Base-by-base conservation (phyloP, 305 asterid genomes). In the Ajuga reptans region DNA sequence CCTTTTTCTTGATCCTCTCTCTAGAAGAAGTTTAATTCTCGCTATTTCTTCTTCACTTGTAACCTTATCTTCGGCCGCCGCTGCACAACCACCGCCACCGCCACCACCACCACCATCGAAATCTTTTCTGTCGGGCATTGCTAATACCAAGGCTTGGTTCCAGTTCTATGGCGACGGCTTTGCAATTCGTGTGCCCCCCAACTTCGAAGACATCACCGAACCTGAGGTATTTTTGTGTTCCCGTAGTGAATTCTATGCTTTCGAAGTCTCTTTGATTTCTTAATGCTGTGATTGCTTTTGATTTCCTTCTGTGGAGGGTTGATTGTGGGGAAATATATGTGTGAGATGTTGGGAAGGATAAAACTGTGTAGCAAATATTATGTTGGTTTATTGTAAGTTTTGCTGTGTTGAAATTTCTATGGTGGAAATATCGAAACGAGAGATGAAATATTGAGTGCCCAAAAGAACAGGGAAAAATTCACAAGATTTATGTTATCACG, bases 141-240 rank as follows among this genome's bases (percentile, higher is more conserved):
- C 84, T 42, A 93, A 83, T 71, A 90, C 99, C 59, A 89, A 77
- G 81, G 84, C 95, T 15, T 93, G 97, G 99, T 82, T 85, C 82
- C 94, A 80, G 70, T 90, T 83, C 81, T 91, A 81, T 54, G 99
- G 97, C 18, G 84, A 84, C 57, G 99, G 99, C 10, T 93, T 93
- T 39, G 77, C 95, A 16, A 89, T 93, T 79, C 89, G 99, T 0
- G 87, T 93, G 36, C 99, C 97, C 4, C 97, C 99, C 39, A 74
- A 84, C 33, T 93, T 93, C 75, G 64, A 89, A 63, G 97, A 93
- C 69, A 79, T 86, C 75, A 77, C 39, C 67, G 99, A 93, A 72
- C 95, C 96, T 18, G 97, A 91, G 89, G 99, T 90, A 39, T 36
- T 57, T 18, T 24, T 21, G 8, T 7, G 34, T 1, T 51, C 1